Conservation (phyloP, 495 filamentous ascomycete species). For the Aspergillus asperescens region DNA sequence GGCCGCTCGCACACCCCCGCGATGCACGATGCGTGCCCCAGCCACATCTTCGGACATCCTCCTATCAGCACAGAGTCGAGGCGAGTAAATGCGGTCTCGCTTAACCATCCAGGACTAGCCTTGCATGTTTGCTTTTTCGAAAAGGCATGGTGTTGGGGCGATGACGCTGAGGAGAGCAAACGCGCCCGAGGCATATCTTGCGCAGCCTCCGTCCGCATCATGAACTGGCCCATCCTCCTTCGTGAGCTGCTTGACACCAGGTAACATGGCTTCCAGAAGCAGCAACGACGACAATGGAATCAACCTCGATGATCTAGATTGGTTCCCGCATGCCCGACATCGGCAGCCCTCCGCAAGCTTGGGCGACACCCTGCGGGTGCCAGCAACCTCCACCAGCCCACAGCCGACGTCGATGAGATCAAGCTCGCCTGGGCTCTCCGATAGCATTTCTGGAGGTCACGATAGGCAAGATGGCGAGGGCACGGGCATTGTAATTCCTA, state of each 20-base stretch:
- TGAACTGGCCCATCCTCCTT: neutral
- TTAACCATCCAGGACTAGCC: neutral
- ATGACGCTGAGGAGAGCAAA: neutral
- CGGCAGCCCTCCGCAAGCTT: neutral
- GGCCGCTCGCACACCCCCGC: neutral
- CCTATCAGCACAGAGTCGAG: too few relatives aligned
- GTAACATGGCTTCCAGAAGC: slow-evolving; percentile 2
- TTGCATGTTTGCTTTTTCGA: neutral
- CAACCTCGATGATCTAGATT: slow-evolving; percentile 9
- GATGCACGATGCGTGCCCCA: neutral
- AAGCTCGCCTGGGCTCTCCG: neutral
- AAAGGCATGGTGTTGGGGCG: neutral
- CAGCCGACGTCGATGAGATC: slow-evolving; percentile 7
- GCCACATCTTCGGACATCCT: neutral
- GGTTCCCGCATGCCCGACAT: neutral
- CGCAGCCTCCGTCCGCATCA: neutral
- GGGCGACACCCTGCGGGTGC: slow-evolving; percentile 3
- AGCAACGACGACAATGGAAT: neutral
- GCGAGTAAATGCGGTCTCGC: too few relatives aligned
- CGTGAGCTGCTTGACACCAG: neutral
- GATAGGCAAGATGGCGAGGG: neutral
- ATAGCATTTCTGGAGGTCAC: neutral
- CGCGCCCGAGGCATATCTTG: slow-evolving; percentile 9
- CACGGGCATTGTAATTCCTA: neutral
- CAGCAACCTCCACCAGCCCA: neutral